Evolutionary conservation across 176 grass and related monocot species (phyloP).

Genomic region (Hsuehochloa calcarea): DNA sequence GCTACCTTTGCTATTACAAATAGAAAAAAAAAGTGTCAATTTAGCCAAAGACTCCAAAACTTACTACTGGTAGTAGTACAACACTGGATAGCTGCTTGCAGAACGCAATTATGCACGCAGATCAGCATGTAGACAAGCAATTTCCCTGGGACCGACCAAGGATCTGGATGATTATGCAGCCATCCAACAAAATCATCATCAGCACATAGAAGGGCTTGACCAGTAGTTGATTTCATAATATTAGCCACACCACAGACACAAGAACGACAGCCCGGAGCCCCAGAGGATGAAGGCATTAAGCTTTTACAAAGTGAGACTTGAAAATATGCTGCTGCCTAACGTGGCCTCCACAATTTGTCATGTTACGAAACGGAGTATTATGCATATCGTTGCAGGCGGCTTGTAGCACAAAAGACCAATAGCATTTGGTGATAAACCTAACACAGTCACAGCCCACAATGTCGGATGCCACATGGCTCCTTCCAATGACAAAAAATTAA

Average conservation of each 20-base stretch:
- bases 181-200: not conserved
- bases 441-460: constrained; percentile 35
- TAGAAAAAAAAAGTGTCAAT: too few relatives aligned
- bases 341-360: not conserved
- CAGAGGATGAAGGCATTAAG: not conserved
- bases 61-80: too few relatives aligned
- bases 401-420: not conserved
- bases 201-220: not conserved
- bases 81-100: not conserved
- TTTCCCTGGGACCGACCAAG: not conserved
- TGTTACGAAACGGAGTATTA: not conserved
- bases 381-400: not conserved
- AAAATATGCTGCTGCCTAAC: constrained; percentile 11
- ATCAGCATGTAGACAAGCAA: not conserved
- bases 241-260: not conserved
- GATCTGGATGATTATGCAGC: not conserved
- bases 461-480: not conserved
- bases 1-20: too few relatives aligned
- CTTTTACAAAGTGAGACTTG: not conserved
- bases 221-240: not conserved
- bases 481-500: not conserved
- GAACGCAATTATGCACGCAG: not conserved
- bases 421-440: not conserved
- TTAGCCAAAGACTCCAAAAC: too few relatives aligned
- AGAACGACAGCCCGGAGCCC: not conserved